A percentile compares a stretch with the other conserved stretches of the same genome.
Evolutionary conservation across 1,139 yeast genomes (phyloP).

Genomic region (Meyerozyma carpophila): DNA sequence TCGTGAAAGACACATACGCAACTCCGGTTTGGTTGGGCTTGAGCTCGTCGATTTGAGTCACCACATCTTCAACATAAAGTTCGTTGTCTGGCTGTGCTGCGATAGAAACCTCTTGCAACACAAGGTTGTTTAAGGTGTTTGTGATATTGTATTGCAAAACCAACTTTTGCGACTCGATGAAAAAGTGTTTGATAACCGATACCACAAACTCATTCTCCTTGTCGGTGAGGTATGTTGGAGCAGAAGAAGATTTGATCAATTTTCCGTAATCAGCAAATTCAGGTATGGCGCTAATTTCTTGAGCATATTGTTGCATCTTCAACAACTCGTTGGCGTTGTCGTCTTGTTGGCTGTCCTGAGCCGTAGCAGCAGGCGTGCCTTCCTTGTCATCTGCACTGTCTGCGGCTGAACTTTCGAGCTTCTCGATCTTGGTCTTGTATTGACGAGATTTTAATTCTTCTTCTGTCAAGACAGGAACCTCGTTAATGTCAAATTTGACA

Average conservation of each 20-base stretch:
- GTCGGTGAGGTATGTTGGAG: slow-evolving; percentile 72
- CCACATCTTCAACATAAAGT: slow-evolving; percentile 62
- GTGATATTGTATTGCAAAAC: slow-evolving; percentile 82
- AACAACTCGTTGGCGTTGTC: slow-evolving; percentile 35
- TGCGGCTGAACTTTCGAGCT: slow-evolving; percentile 33
- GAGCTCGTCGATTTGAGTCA: slow-evolving; percentile 68
- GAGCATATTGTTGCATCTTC: slow-evolving; percentile 58
- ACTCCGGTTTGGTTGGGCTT: slow-evolving; percentile 69
- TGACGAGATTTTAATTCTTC: slow-evolving; percentile 64
- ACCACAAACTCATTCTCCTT: slow-evolving; percentile 93
- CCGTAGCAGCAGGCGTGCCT: slow-evolving; percentile 9
- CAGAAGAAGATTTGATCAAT: slow-evolving; percentile 63
- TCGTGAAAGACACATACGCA: slow-evolving; percentile 71
- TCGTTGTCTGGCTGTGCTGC: slow-evolving; percentile 61
- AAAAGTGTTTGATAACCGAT: slow-evolving; percentile 76
- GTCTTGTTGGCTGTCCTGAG: not conserved
- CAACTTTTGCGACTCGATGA: slow-evolving; percentile 56
- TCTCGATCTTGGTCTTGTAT: slow-evolving; percentile 51
- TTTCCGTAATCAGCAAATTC: slow-evolving; percentile 70
- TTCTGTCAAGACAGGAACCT: slow-evolving; percentile 56
- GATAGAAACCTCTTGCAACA: slow-evolving; percentile 77
- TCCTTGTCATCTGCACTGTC: slow-evolving; percentile 17
- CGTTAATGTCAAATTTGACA: slow-evolving; percentile 63
- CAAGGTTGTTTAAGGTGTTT: slow-evolving; percentile 76
- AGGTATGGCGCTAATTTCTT: slow-evolving; percentile 60